These are phyloP conservation scores for Yamadazyma scolyti DNA, from an alignment of 805 yeast genomes.

Conservation along the genomic window DNA sequence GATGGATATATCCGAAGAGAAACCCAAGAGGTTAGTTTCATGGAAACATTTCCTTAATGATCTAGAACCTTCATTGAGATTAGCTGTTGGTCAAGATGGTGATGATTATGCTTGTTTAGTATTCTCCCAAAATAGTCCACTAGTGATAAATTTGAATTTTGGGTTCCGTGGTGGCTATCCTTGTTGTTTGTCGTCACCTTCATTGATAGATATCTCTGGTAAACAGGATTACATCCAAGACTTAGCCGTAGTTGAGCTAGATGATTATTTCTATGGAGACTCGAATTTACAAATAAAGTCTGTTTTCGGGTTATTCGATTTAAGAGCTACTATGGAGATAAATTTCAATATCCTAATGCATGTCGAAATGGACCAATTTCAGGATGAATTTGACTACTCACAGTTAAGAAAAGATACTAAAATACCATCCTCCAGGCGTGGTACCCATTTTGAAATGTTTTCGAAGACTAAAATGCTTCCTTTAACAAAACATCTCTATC, in stretches of 20 bases:
- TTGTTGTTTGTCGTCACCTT: slow-evolving; percentile 17
- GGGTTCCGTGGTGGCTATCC: slow-evolving; percentile 25
- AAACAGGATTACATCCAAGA: slow-evolving; percentile 9
- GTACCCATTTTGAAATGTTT: too few species aligned
- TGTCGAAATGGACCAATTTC: too few species aligned
- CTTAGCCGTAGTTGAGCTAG: slow-evolving; percentile 3
- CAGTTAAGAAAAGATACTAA: too few species aligned
- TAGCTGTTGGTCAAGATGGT: slow-evolving; percentile 27
- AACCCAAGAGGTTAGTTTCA: slow-evolving; percentile 46
- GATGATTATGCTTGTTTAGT: slow-evolving; percentile 21
- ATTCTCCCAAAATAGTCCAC: slow-evolving; percentile 25
- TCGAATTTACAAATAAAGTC: not conserved
- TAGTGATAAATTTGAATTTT: slow-evolving; percentile 29
- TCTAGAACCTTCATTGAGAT: slow-evolving; percentile 49
- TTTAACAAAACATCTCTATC: too few species aligned
- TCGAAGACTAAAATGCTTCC: too few species aligned
- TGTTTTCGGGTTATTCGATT: slow-evolving; percentile 7
- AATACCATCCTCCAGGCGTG: too few species aligned
- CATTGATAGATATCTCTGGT: slow-evolving; percentile 8
- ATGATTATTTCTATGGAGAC: slow-evolving; percentile 4
- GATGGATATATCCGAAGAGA: slow-evolving; percentile 28
- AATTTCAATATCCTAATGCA: slow-evolving; percentile 6
- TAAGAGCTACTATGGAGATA: slow-evolving; percentile 8
- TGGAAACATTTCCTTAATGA: slow-evolving; percentile 70
- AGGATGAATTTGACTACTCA: too few species aligned